Base-by-base conservation (phyloP, 2,329 filamentous ascomycete genomes). In the Didymella exigua region DNA sequence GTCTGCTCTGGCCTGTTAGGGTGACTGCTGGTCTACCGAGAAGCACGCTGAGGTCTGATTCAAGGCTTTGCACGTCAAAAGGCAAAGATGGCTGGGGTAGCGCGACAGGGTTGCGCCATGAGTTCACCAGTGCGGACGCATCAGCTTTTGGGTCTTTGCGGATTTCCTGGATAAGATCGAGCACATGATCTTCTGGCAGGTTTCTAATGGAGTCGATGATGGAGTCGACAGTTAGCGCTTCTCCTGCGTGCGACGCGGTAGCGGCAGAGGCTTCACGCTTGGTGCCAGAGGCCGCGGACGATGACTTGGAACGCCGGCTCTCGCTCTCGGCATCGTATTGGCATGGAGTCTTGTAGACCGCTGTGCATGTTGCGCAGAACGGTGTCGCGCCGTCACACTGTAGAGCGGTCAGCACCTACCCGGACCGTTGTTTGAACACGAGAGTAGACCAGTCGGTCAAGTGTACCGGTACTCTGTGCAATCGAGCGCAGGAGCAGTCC, bases 311-410 rank as follows among this genome's bases (percentile, higher is more conserved):
- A 56, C 79, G 76, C 30, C 78, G 71, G 57, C 76, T 77, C 58
- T 82, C 79, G 59, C 74, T 78, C 56, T 81, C 79, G 18, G 73
- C 71, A 60, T 82, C 80, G 67, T 82, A 83, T 58, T 61, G 68
- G 67, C 81, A 83, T 36, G 79, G 73, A 10, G 79, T 81, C 47
- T 76, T 73, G 66, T 82, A 83, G 9, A 83, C 79, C 18, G 79
- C 78, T 8, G 72, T 75, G 60, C 81, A 83, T 10, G 81, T 81
- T 19, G 79, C 79, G 67, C 81, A 83, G 6, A 76, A 67, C 29
- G 80, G 81, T 11, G 75, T 68, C 27, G 73, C 70, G 30, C 80
- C 80, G 67, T 83, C 80, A 63, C 81, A 83, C 79, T 82, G 59
- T 36, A 24, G 42, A 23, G 31, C 24, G 37, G 63, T 67, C 45